These are phyloP conservation scores for Pseudohyphozyma bogoriensis DNA, from an alignment of 768 basidiomycete genomes.

Conservation along the genomic window DNA sequence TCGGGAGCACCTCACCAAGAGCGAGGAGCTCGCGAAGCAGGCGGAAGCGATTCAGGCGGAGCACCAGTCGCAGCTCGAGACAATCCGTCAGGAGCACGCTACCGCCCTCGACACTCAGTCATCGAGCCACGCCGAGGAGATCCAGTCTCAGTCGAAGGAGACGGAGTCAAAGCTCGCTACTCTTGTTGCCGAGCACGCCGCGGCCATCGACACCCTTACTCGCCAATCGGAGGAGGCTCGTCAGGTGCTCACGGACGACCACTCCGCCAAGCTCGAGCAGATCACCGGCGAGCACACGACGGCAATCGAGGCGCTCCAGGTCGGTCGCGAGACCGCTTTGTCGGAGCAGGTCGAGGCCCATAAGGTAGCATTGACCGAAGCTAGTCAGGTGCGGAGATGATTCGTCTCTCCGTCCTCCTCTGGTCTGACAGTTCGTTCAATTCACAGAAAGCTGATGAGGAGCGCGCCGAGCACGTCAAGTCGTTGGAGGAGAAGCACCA, in stretches of 20 bases:
- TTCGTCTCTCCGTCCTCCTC: not conserved
- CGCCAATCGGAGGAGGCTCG: slow-evolving; percentile 46
- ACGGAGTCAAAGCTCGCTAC: slow-evolving; percentile 9
- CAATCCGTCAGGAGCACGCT: slow-evolving; percentile 54
- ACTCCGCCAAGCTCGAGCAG: not conserved
- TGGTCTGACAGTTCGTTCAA: not conserved
- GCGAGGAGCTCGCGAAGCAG: slow-evolving; percentile 4
- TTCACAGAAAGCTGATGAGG: not conserved
- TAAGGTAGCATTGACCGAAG: not conserved
- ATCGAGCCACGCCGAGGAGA: not conserved
- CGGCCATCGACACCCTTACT: slow-evolving; percentile 42
- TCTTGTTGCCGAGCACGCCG: slow-evolving; percentile 52
- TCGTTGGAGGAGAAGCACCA: slow-evolving; percentile 3
- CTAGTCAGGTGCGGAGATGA: no score
- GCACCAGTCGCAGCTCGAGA: slow-evolving; percentile 42
- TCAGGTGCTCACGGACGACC: not conserved
- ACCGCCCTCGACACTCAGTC: not conserved
- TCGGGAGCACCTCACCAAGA: slow-evolving; percentile 57
- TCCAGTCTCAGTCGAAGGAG: no score
- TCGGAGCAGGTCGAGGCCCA: slow-evolving; percentile 4
- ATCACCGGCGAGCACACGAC: slow-evolving; percentile 12
- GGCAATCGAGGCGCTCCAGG: slow-evolving; percentile 11
- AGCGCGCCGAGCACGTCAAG: not conserved
- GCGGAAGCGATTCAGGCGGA: not conserved
- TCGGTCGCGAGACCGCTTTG: slow-evolving; percentile 35